Evolutionary conservation across 2,329 filamentous ascomycete genomes (phyloP).

Genomic region (Sclerotinia nivalis): DNA sequence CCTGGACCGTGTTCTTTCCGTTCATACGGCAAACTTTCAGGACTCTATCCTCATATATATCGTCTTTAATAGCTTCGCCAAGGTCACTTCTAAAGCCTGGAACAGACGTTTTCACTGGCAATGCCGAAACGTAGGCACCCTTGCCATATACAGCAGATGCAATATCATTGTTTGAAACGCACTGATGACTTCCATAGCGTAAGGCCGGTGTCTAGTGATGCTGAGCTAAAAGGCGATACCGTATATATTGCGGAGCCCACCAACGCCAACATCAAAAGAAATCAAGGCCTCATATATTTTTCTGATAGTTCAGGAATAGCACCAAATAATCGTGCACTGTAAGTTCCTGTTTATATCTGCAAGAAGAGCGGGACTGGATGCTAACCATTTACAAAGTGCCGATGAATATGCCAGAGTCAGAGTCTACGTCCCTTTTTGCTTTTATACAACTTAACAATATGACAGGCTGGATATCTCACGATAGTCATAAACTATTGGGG

Average conservation of each 20-base stretch:
- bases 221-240: neutral
- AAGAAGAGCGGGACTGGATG: neutral
- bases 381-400: neutral
- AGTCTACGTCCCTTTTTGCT: too few relatives aligned
- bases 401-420: conserved; percentile 7
- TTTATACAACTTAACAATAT: neutral
- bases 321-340: neutral
- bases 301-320: neutral
- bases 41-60: neutral
- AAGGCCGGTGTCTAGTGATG: neutral
- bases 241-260: conserved; percentile 2
- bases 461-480: neutral
- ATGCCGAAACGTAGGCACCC: neutral
- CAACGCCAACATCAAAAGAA: neutral
- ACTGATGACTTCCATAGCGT: neutral
- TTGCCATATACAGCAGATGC: neutral
- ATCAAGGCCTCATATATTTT: conserved; percentile 1
- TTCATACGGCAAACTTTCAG: neutral
- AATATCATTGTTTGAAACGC: neutral
- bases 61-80: neutral
- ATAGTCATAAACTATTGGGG: neutral
- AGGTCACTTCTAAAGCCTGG: neutral
- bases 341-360: neutral
- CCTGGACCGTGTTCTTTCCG: neutral
- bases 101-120: neutral